These are phyloP conservation scores for Fusarium penzigii DNA, from an alignment of 2,329 filamentous ascomycete species.

Conservation along the genomic window DNA sequence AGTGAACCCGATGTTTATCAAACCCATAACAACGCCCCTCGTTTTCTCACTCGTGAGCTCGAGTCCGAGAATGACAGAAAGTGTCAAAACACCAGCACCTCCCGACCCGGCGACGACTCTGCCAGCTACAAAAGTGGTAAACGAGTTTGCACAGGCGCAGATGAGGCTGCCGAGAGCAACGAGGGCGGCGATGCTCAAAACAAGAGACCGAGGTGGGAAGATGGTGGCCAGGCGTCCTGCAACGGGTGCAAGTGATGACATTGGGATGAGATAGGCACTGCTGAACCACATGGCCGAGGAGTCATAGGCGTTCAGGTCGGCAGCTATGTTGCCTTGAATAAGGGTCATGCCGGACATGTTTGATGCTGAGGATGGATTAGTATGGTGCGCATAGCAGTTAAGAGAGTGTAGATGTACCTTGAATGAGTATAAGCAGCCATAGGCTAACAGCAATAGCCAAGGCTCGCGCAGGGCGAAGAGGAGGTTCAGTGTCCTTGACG, in stretches of 20 bases:
- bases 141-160: slow-evolving; percentile 60
- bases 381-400: neutral
- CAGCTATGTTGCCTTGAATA: slow-evolving; percentile 74
- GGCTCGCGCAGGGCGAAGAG: slow-evolving; percentile 35
- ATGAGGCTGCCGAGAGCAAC: slow-evolving; percentile 64
- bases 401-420: slow-evolving; percentile 17
- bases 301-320: slow-evolving; percentile 72
- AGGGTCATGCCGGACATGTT: slow-evolving; percentile 84
- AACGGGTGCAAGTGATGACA: slow-evolving; percentile 67
- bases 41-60: slow-evolving; percentile 68
- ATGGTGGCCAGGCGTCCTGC: slow-evolving; percentile 72
- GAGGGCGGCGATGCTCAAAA: slow-evolving; percentile 59
- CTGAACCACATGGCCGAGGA: slow-evolving; percentile 78
- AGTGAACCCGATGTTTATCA: slow-evolving; percentile 73
- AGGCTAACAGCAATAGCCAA: slow-evolving; percentile 44
- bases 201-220: slow-evolving; percentile 68
- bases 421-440: slow-evolving; percentile 32
- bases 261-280: slow-evolving; percentile 67
- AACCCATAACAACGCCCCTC: slow-evolving; percentile 72
- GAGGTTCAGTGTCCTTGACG: slow-evolving; percentile 11
- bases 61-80: slow-evolving; percentile 75
- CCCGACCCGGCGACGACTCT: slow-evolving; percentile 69
- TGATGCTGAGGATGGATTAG: slow-evolving; percentile 41
- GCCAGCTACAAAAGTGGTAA: slow-evolving; percentile 67
- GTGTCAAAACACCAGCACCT: slow-evolving; percentile 70